Base-by-base conservation (phyloP, 345 rosid species). In the Anacardium occidentale region DNA sequence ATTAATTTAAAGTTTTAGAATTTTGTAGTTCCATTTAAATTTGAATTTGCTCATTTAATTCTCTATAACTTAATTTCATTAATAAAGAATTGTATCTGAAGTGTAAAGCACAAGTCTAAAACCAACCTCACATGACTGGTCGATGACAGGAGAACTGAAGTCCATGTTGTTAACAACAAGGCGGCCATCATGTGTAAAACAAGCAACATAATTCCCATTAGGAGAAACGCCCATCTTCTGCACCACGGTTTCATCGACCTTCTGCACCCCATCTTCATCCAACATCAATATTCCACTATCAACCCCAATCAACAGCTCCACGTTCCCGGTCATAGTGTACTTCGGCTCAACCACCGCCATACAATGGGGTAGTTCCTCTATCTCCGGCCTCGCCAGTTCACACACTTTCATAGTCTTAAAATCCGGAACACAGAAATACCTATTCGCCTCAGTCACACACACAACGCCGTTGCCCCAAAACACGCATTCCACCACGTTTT, bases 391-490 rank as follows among this genome's bases (percentile, higher is more conserved):
- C 6, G 73, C 73, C 55, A 70, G 26, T 44, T 70, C 73, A n/a
- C 64, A 57, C 14, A 70, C 73, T n/a, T 25, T 70, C 64, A 70
- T 70, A 18, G 73, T 85, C 82, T 86, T 83, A 64, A 92, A 92
- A 81, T 95, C 98, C 0, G 91, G 78, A 5, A 95, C 79, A 54
- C 93, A 89, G 66, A 85, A 83, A 12, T 91, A 65, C 74, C 83
- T 74, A 17, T 91, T 91, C 18, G 87, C 89, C 72, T 89, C 96
- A 2, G 99, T 95, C 73, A 95, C 70, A 64, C 98, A 95, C 32
- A 92, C 97, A 12, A 89, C 91, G 22, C 99, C 97, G 56, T 87
- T 92, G 1, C 90, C 97, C 99, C 98, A 95, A 64, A 88, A 92
- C 14, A 95, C 82, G 63, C 93, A 95, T 20, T 95, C 98, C 52